phyloP scores from a whole-genome alignment of 73 alveolate genomes.

The Symbiodinium pilosum region DNA sequence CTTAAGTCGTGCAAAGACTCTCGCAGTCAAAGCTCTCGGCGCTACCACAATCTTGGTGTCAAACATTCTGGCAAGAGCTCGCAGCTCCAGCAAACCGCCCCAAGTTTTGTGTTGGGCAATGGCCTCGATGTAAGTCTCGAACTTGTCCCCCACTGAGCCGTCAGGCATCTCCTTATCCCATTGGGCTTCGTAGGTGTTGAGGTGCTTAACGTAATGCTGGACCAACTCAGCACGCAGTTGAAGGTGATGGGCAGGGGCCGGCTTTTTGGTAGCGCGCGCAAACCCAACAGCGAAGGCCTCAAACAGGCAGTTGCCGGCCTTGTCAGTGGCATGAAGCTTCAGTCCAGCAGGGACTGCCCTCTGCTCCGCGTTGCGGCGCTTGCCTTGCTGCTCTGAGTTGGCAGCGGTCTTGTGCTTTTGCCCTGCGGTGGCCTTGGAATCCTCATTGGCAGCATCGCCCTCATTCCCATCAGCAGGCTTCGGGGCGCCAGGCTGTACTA shows the following conservation, averaged over 20 bases:
- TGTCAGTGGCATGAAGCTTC: neutral
- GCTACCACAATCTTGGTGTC: neutral
- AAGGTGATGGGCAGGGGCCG: neutral
- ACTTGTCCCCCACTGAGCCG: neutral
- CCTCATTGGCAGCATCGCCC: neutral
- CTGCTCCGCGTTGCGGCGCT: neutral
- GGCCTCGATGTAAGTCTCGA: neutral
- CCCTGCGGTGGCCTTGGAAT: neutral
- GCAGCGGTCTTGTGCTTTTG: neutral
- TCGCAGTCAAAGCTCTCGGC: neutral
- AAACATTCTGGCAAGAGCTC: neutral
- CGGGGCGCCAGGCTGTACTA: neutral
- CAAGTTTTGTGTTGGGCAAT: neutral
- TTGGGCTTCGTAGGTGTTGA: neutral
- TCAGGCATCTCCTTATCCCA: neutral
- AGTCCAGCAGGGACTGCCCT: neutral
- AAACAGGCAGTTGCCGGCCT: slow-evolving; percentile 11
- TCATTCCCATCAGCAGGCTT: too few relatives aligned
- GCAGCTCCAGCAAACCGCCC: neutral
- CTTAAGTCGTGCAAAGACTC: neutral
- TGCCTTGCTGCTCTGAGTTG: neutral
- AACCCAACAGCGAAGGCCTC: neutral
- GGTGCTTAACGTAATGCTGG: neutral
- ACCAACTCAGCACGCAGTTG: neutral
- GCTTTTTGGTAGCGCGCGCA: neutral